Percentiles rank a stretch among this genome's conserved stretches.
Conservation (phyloP, 2,329 filamentous ascomycete genomes). For the Emmonsia crescens region DNA sequence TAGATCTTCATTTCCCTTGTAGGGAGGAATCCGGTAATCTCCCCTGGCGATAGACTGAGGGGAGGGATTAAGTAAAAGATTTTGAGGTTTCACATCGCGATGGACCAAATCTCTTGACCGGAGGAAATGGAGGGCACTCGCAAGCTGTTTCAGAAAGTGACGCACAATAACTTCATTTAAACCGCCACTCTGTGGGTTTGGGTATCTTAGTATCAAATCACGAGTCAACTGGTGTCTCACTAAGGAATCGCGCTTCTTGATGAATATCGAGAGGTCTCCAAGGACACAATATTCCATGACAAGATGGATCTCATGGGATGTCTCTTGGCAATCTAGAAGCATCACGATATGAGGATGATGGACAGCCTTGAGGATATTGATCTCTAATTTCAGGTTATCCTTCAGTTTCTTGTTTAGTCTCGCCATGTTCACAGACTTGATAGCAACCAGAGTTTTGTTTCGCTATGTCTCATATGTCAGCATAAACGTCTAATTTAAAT, state of each 20-base stretch:
- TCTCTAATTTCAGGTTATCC: conserved; percentile 91
- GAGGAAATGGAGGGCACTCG: conserved; percentile 83
- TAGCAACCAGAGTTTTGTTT: conserved; percentile 72
- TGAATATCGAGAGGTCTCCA: conserved; percentile 87
- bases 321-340: conserved; percentile 87
- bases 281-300: conserved; percentile 98
- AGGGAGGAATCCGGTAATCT: conserved; percentile 52
- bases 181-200: conserved; percentile 69
- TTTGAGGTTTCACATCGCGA: conserved; percentile 95
- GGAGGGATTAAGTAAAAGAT: conserved; percentile 79
- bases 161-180: conserved; percentile 92
- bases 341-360: conserved; percentile 96
- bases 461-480: conserved; percentile 20
- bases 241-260: conserved; percentile 82
- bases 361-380: conserved; percentile 84
- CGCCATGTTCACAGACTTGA: conserved; percentile 88
- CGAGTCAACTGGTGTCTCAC: conserved; percentile 67
- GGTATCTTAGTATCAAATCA: conserved; percentile 90
- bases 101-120: conserved; percentile 80
- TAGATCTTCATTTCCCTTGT: conserved; percentile 71
- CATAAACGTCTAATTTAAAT: not conserved
- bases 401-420: conserved; percentile 94
- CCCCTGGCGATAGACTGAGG: conserved; percentile 56
- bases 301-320: conserved; percentile 78
- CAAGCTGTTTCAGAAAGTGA: conserved; percentile 90